These are phyloP conservation scores for Penicillium coprophilum DNA, from an alignment of 495 filamentous ascomycete species.

Conservation along the genomic window DNA sequence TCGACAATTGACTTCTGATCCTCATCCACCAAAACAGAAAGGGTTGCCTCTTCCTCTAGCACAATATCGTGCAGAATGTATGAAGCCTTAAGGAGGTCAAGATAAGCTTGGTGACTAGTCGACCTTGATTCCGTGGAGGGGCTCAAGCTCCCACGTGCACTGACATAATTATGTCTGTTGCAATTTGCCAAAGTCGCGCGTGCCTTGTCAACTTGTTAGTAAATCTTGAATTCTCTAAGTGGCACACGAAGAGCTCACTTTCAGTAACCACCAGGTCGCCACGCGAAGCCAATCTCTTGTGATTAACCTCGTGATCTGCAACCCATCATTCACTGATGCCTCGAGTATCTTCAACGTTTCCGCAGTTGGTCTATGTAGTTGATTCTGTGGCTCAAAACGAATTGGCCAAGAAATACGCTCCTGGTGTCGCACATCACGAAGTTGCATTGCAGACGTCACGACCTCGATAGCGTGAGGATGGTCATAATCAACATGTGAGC, in stretches of 20 bases:
- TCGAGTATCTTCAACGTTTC: conserved; percentile 27
- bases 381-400: conserved; percentile 33
- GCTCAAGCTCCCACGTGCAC: conserved; percentile 28
- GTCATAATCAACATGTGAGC: conserved; percentile 6
- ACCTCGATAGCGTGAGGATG: conserved; percentile 26
- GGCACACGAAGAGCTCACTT: conserved; percentile 23
- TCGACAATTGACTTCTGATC: conserved; percentile 43
- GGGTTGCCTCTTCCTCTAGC: conserved; percentile 27
- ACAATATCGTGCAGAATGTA: conserved; percentile 45
- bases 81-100: conserved; percentile 45
- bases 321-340: conserved; percentile 24
- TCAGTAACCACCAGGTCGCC: conserved; percentile 50
- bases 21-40: conserved; percentile 33
- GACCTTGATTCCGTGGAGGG: conserved; percentile 27
- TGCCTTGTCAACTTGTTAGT: conserved; percentile 15
- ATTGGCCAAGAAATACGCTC: conserved; percentile 35
- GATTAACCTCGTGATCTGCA: conserved; percentile 27
- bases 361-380: conserved; percentile 30
- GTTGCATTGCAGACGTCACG: conserved; percentile 33
- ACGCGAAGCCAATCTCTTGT: conserved; percentile 41
- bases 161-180: conserved; percentile 26
- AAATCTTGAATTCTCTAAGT: neutral
- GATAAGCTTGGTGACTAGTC: conserved; percentile 37
- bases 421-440: conserved; percentile 28
- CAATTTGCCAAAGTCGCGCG: conserved; percentile 28